Base-by-base conservation (phyloP, 2,329 filamentous ascomycete species). In the Microcyclosporella mali region DNA sequence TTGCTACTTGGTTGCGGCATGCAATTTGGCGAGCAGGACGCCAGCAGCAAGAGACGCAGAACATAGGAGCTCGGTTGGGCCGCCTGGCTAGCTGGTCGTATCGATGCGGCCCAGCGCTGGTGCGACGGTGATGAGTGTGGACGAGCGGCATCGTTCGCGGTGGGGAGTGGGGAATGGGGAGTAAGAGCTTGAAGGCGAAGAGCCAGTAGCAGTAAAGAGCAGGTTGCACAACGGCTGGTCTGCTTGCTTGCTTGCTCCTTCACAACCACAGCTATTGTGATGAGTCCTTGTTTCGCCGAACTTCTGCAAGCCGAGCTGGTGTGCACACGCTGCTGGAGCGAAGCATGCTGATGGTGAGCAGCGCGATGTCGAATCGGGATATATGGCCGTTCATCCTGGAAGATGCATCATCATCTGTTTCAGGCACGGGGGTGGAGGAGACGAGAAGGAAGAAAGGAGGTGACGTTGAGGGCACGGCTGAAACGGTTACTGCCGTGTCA, bases 121-220 rank as follows among this genome's bases (percentile, higher is more conserved):
- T 56, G 45, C 45, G 46, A 56, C 52, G 12, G 47, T 52, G 49
- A 52, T 43, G 41, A 33, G 21, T 18, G 31, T 34, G 34, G 41
- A 28, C 41, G 40, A 31, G 37, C 25, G 35, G 35, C 16, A 17
- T 17, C 14, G 14, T 31, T 16, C 37, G 37, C 16, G 25, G 35
- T 34, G 40, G 30, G 41, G 8, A 30, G 32, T 11, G 33, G 21
- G n/a, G n/a, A n/a, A n/a, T n/a, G n/a, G n/a, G n/a, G n/a, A 19
- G 7, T 33, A 33, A 19, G 37, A 33, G 32, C 19, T 34, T 29
- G 18, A 15, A 18, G 15, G 37, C 27, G 17, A 27, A 18, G 37
- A 28, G 16, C 45, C 45, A 44, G 45, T 47, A 41, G 41, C 27
- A 41, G 39, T 9, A 10, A 12, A 33, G 6, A 12, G 32, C 29